Percentiles rank a stretch among this genome's conserved stretches.
Conservation (phyloP, 2,329 filamentous ascomycete genomes). For the Talaromyces sp. region DNA sequence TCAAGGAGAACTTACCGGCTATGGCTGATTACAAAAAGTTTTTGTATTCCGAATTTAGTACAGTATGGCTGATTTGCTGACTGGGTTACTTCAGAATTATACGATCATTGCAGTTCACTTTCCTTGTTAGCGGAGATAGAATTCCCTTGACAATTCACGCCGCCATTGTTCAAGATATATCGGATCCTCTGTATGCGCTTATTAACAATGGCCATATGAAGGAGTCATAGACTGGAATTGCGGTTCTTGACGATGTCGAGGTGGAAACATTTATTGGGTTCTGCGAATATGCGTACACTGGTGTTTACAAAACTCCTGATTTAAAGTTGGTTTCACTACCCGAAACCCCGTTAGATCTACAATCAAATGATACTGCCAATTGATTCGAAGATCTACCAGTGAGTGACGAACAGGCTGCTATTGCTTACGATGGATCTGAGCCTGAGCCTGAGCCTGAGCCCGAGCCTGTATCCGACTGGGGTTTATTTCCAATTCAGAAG, state of each 20-base stretch:
- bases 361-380: not conserved
- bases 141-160: not conserved
- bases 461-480: slow-evolving; percentile 21
- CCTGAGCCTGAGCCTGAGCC: slow-evolving; percentile 28
- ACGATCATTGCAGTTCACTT: not conserved
- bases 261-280: not conserved
- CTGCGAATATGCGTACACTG: not conserved
- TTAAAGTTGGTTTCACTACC: not conserved
- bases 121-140: not conserved
- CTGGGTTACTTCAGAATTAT: not conserved
- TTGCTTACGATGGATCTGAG: slow-evolving; percentile 18
- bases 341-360: not conserved
- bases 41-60: not conserved
- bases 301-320: not conserved
- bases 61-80: not conserved
- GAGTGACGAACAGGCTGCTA: too few species aligned
- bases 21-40: not conserved
- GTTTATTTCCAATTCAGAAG: too few species aligned
- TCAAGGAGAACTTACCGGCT: not conserved
- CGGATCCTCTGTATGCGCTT: slow-evolving; percentile 9
- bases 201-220: slow-evolving; percentile 10
- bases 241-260: slow-evolving; percentile 25
- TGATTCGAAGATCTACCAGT: too few species aligned
- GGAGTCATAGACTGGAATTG: slow-evolving; percentile 10
- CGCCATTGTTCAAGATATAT: not conserved